phyloP scores from a whole-genome alignment of 2,329 filamentous ascomycete species.

The Aspergillus proliferans region DNA sequence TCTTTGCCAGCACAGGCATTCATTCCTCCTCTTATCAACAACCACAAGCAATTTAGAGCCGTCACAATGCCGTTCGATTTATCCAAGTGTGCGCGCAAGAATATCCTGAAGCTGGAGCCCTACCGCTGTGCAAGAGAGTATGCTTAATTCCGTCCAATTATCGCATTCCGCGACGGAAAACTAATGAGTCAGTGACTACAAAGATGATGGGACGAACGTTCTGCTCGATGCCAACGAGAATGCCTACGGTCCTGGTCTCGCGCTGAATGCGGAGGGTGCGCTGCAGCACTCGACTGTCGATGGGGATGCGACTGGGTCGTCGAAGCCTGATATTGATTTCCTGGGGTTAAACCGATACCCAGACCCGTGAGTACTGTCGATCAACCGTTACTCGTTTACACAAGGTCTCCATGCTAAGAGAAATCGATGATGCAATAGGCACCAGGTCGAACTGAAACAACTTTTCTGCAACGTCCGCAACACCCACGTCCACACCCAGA shows the following conservation, averaged over 20 bases:
- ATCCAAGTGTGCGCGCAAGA: slow-evolving; percentile 66
- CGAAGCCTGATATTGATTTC: slow-evolving; percentile 62
- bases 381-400: not conserved
- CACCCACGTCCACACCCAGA: slow-evolving; percentile 67
- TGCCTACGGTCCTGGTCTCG: slow-evolving; percentile 78
- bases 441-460: slow-evolving; percentile 82
- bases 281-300: slow-evolving; percentile 40
- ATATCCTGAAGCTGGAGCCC: slow-evolving; percentile 69
- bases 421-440: slow-evolving; percentile 36
- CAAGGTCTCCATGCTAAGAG: not conserved
- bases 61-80: slow-evolving; percentile 57
- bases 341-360: slow-evolving; percentile 87
- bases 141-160: slow-evolving; percentile 27
- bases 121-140: slow-evolving; percentile 80
- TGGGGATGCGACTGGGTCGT: slow-evolving; percentile 32
- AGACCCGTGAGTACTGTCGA: slow-evolving; percentile 55
- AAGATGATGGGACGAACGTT: slow-evolving; percentile 93
- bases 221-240: slow-evolving; percentile 98
- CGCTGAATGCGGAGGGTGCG: slow-evolving; percentile 44
- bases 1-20: not conserved
- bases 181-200: slow-evolving; percentile 72
- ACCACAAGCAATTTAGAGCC: not conserved
- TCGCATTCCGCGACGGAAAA: slow-evolving; percentile 7
- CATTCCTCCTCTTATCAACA: not conserved
- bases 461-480: slow-evolving; percentile 82